Evolutionary conservation across 2,329 filamentous ascomycete genomes (phyloP).

Genomic region (Blastomyces percursus): DNA sequence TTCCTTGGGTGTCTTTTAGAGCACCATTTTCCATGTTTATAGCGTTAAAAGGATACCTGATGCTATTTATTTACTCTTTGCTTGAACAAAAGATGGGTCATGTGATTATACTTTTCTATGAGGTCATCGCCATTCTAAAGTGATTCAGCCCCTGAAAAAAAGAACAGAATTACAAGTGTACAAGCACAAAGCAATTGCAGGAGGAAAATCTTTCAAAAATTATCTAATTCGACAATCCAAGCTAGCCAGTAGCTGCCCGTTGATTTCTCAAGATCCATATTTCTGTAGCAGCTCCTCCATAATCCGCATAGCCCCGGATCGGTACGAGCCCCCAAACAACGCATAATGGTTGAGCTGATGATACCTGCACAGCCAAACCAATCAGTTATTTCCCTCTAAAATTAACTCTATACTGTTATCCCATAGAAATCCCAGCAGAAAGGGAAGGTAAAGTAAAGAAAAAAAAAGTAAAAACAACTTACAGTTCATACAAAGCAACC

Average conservation of each 20-base stretch:
- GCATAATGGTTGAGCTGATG: constrained; percentile 85
- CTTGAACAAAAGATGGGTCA: not conserved
- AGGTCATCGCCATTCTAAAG: not conserved
- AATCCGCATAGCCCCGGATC: constrained; percentile 62
- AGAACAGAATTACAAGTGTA: not conserved
- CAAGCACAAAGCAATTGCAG: not conserved
- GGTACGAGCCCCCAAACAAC: constrained; percentile 73
- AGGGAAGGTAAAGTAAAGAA: constrained; percentile 4
- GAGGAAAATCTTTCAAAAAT: no score
- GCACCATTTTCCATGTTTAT: not conserved
- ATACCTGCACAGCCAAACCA: constrained; percentile 44
- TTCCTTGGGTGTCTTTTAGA: not conserved
- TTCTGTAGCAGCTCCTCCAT: constrained; percentile 64
- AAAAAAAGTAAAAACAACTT: constrained; percentile 29
- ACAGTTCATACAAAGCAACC: constrained; percentile 70
- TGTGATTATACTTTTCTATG: not conserved
- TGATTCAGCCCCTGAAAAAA: not conserved
- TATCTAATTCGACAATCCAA: not conserved
- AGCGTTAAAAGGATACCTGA: no score
- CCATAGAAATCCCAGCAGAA: not conserved
- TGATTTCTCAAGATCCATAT: constrained; percentile 42
- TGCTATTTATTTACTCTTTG: not conserved
- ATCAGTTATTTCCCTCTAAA: not conserved
- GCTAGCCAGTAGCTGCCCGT: not conserved
- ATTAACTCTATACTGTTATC: not conserved